Evolutionary conservation across 441 rosid genomes (phyloP).

Genomic region (Lepidium campestre): DNA sequence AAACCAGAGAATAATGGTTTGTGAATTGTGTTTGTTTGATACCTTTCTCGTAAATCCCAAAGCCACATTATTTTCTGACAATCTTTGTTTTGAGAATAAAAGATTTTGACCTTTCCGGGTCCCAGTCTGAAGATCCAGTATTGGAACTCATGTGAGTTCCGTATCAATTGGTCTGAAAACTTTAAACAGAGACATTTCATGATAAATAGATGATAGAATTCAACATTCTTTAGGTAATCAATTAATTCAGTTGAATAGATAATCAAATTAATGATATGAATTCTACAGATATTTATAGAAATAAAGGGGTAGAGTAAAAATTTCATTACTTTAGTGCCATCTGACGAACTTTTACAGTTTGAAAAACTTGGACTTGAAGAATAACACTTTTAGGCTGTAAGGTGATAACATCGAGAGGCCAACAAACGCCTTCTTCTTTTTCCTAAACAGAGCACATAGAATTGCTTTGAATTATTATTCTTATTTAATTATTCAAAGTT

Average conservation of each 20-base stretch:
- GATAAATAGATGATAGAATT: neutral
- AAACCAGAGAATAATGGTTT: neutral
- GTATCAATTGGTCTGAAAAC: neutral
- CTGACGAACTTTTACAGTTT: constrained; percentile 1
- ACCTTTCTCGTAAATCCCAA: neutral
- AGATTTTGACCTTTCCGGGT: neutral
- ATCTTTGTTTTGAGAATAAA: neutral
- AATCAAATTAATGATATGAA: neutral
- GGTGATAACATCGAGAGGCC: constrained; percentile 20
- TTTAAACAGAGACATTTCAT: neutral
- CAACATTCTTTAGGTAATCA: neutral
- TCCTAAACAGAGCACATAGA: constrained; percentile 1
- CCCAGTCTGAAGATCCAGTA: neutral
- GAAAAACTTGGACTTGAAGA: constrained; percentile 5
- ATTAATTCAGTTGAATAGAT: neutral
- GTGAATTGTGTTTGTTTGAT: constrained; percentile 4
- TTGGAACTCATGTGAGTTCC: neutral
- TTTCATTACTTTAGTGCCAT: neutral
- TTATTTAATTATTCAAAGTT: constrained; percentile 14
- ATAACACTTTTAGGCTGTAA: constrained; percentile 73
- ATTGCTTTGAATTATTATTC: constrained; percentile 15
- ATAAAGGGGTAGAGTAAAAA: neutral
- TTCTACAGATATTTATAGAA: neutral
- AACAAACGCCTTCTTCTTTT: neutral
- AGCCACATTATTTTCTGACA: neutral